Base-by-base conservation (phyloP, 2,329 filamentous ascomycete genomes). In the Sclerotinia sclerotiorum region DNA sequence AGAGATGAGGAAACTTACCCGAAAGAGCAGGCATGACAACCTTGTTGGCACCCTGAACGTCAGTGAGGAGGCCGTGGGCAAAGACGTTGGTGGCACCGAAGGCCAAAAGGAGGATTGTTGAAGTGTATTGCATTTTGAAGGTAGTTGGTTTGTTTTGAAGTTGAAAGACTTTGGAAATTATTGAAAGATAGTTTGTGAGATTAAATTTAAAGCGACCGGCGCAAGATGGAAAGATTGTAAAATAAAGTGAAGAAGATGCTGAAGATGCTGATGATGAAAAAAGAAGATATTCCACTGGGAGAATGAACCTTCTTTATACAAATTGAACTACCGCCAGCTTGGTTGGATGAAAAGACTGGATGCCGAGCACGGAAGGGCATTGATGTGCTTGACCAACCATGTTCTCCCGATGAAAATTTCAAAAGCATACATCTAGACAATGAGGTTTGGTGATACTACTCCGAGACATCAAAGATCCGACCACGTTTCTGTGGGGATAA, bases 1-100 rank as follows among this genome's bases (percentile, higher is more conserved):
- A 46, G 21, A 19, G 27, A 46, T n/a, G 24, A 39, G 21, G 70
- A 61, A 58, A 44, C 77, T 71, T 77, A 82, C 81, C 80, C 21
- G 84, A 83, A 60, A 89, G 83, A 77, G 84, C 87, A 46, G 87
- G 85, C 86, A 89, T 88, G 71, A 77, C 82, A 55, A 89, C 87
- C 71, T 84, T 84, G 74, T 89, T 89, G 72, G 86, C 85, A 67
- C 87, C 87, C 72, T 82, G 77, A 70, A 88, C 80, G 54, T 81
- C 78, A 73, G 83, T 83, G 74, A 88, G 80, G 67, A 88, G 80
- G 77, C 87, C 86, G 79, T 89, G 87, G 66, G 84, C 85, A 60
- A 83, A 83, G 73, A 82, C 81, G 72, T 82, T 78, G 72, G 81
- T 79, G 69, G 72, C 71, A 68, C 78, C 77, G 65, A 82, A 76